phyloP scores from a whole-genome alignment of 1,284 basidiomycete genomes.

The Testicularia cyperi region DNA sequence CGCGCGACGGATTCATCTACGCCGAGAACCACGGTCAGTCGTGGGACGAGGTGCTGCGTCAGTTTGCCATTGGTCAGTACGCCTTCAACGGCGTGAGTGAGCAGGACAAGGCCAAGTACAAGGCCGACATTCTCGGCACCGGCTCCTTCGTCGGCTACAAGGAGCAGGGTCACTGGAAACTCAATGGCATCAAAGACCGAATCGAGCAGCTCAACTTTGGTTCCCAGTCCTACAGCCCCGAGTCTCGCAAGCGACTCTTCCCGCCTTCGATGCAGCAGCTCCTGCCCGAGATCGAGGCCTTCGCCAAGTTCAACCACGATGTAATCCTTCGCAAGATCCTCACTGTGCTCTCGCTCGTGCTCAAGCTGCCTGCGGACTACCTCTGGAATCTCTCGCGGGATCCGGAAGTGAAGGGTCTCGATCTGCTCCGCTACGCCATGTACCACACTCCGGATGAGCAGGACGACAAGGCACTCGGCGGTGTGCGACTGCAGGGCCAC shows the following conservation, averaged over 20 bases:
- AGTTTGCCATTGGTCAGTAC: slow-evolving; percentile 58
- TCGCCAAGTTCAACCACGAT: slow-evolving; percentile 59
- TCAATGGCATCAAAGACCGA: slow-evolving; percentile 59
- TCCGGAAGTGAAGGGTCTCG: slow-evolving; percentile 60
- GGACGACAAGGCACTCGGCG: slow-evolving; percentile 59
- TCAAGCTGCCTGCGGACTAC: slow-evolving; percentile 62
- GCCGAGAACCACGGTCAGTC: slow-evolving; percentile 56
- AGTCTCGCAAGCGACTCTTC: slow-evolving; percentile 32
- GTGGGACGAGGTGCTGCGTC: slow-evolving; percentile 52
- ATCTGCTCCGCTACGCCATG: slow-evolving; percentile 62
- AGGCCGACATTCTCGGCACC: slow-evolving; percentile 49
- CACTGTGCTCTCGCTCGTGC: slow-evolving; percentile 61
- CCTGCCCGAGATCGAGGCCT: slow-evolving; percentile 60
- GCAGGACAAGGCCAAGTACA: slow-evolving; percentile 49
- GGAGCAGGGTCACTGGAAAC: slow-evolving; percentile 62
- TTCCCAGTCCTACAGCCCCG: slow-evolving; percentile 47
- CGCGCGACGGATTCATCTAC: slow-evolving; percentile 55
- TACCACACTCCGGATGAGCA: slow-evolving; percentile 61
- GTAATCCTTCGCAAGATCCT: slow-evolving; percentile 61
- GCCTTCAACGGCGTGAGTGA: slow-evolving; percentile 50
- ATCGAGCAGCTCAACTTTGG: slow-evolving; percentile 63
- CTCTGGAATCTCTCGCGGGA: slow-evolving; percentile 62
- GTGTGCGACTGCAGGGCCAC: slow-evolving; percentile 62
- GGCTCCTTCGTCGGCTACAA: slow-evolving; percentile 62
- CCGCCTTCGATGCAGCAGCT: slow-evolving; percentile 43